phyloP scores from a whole-genome alignment of 208 protist genomes.

The Wallacemonas sp. region DNA sequence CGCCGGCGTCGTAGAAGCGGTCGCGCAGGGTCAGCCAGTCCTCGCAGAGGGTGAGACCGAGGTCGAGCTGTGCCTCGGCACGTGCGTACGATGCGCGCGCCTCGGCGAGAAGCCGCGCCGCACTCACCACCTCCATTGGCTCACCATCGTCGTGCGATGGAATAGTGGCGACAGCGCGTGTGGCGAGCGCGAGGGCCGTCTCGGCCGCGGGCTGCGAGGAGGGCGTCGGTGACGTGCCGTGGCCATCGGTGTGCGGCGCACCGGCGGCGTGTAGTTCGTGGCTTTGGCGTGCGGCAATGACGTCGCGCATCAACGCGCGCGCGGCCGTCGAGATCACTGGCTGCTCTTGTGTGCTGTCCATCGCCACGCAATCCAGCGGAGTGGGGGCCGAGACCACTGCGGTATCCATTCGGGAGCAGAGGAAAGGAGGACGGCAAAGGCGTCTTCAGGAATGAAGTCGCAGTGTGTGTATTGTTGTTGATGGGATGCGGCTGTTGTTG shows the following conservation, averaged over 20 bases:
- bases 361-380: too few species aligned
- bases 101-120: slow-evolving; percentile 22
- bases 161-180: slow-evolving; percentile 1
- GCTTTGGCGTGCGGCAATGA: slow-evolving; percentile 2
- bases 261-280: slow-evolving; percentile 1
- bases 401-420: too few species aligned
- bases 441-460: too few species aligned
- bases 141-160: neutral
- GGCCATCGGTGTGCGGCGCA: neutral
- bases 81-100: slow-evolving; percentile 24
- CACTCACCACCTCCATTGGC: neutral
- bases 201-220: neutral
- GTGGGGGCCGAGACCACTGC: too few species aligned
- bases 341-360: too few species aligned
- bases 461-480: too few species aligned
- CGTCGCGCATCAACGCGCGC: neutral
- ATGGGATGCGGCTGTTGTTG: too few species aligned
- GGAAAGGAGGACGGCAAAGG: too few species aligned
- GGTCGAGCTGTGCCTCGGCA: slow-evolving; percentile 44
- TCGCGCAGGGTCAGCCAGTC: slow-evolving; percentile 68
- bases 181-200: neutral
- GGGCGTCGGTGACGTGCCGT: neutral
- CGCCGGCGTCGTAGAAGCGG: slow-evolving; percentile 64
- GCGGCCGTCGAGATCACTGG: neutral
- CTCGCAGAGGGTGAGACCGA: slow-evolving; percentile 50